Conservation (phyloP, 441 rosid species). For the Euphorbia celastroides region DNA sequence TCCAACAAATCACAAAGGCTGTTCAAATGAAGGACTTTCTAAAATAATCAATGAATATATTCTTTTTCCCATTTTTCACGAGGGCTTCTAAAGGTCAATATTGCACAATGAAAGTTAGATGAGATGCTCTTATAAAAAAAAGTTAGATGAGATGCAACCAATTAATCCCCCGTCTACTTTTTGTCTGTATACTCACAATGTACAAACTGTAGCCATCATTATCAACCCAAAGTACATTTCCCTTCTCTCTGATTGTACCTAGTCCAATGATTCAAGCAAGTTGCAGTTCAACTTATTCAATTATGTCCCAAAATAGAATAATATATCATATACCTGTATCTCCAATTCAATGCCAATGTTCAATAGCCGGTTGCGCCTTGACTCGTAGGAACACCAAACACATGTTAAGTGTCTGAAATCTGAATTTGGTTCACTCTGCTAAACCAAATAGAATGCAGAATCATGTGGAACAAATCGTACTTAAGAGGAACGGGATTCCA, state of each 20-base stretch:
- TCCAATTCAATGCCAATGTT: neutral
- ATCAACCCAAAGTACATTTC: neutral
- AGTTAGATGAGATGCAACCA: neutral
- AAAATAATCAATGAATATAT: neutral
- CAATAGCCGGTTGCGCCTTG: too few species aligned
- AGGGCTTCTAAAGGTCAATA: neutral
- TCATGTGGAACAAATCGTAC: conserved; percentile 85
- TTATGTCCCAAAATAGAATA: neutral
- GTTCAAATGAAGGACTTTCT: neutral
- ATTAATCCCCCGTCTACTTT: neutral
- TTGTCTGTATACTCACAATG: neutral
- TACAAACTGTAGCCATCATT: neutral
- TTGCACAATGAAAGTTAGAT: conserved; percentile 4
- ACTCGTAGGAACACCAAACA: neutral
- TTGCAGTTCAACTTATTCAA: neutral
- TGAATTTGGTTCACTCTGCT: conserved; percentile 53
- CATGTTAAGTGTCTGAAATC: conserved; percentile 21
- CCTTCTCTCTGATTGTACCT: neutral
- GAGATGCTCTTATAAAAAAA: too few species aligned
- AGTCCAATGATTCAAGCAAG: neutral
- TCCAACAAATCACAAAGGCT: too few species aligned
- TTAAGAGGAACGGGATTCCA: conserved; percentile 71
- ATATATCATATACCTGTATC: neutral
- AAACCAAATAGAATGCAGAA: conserved; percentile 84
- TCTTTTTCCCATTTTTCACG: neutral